Evolutionary conservation across 805 yeast species (phyloP).

Genomic region (Ogataea neopini): DNA sequence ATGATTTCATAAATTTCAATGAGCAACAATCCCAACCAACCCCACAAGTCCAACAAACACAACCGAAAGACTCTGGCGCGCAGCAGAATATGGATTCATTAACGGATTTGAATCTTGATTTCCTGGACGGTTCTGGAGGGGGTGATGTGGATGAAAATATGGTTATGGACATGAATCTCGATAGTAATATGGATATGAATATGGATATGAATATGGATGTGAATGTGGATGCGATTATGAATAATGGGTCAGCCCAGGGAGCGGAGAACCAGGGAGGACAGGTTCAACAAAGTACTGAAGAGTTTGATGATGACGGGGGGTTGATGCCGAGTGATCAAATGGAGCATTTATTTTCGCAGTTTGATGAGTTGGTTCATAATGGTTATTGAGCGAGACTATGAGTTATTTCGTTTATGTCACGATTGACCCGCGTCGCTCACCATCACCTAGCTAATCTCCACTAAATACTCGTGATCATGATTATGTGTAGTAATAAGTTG

Average conservation of each 20-base stretch:
- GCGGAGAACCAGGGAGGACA: constrained; percentile 3
- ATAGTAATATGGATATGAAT: constrained; percentile 14
- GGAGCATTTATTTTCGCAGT: constrained; percentile 35
- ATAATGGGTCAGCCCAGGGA: constrained; percentile 1
- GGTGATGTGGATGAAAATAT: constrained; percentile 16
- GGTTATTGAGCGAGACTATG: no score
- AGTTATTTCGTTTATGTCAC: no score
- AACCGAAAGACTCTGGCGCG: constrained; percentile 1
- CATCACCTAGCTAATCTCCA: no score
- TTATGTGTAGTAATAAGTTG: no score
- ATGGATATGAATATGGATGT: constrained; percentile 11
- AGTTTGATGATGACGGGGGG: constrained; percentile 14
- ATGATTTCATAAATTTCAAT: constrained; percentile 23
- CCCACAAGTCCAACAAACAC: constrained; percentile 1
- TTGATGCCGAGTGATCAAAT: constrained; percentile 34
- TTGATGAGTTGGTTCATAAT: constrained; percentile 33
- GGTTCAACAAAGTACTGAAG: neutral
- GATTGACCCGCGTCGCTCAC: no score
- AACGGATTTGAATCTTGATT: constrained; percentile 31
- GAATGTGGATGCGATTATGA: constrained; percentile 12
- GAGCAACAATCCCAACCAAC: constrained; percentile 6
- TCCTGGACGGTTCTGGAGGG: constrained; percentile 19
- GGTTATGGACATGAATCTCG: constrained; percentile 19
- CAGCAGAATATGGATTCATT: constrained; percentile 19
- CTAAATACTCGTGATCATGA: no score